phyloP scores from a whole-genome alignment of 352 stramenopile species.

The Pythium sp. region DNA sequence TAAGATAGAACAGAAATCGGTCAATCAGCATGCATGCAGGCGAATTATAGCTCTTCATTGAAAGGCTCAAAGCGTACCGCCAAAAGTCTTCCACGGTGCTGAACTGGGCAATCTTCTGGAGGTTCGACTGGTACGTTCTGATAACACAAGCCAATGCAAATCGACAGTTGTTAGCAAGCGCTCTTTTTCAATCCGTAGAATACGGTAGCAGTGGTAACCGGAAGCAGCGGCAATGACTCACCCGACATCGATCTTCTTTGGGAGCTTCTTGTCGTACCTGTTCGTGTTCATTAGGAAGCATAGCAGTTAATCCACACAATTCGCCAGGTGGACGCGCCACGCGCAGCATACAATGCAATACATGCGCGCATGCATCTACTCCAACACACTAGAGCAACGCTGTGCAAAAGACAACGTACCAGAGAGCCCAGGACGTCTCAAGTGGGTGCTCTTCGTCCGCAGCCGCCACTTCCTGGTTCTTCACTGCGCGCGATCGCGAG shows the following conservation, averaged over 20 bases:
- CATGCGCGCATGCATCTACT: background rate
- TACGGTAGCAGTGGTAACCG: background rate
- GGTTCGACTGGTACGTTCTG: conserved; percentile 76
- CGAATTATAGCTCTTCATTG: background rate
- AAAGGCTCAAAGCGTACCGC: conserved; percentile 45
- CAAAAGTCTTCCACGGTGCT: conserved; percentile 92
- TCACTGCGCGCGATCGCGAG: conserved; percentile 8
- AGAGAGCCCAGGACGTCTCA: conserved; percentile 88
- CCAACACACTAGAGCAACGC: background rate
- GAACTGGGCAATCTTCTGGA: conserved; percentile 89
- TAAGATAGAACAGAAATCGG: background rate
- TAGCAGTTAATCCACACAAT: background rate
- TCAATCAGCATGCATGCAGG: background rate
- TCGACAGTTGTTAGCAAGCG: background rate
- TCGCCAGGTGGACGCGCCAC: background rate
- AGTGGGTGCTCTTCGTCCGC: conserved; percentile 78
- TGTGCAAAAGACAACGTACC: conserved; percentile 34
- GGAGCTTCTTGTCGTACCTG: conserved; percentile 94
- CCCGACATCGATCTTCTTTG: conserved; percentile 87
- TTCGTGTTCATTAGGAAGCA: background rate
- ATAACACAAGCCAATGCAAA: conserved; percentile 2
- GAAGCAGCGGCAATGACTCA: conserved; percentile 28
- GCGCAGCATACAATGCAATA: background rate
- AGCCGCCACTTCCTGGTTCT: conserved; percentile 14
- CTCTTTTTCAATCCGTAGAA: conserved; percentile 1